A percentile compares a stretch with the other conserved stretches of the same genome.
These are phyloP conservation scores for Naganishia randhawae DNA, from an alignment of 768 basidiomycete genomes.

Conservation along the genomic window DNA sequence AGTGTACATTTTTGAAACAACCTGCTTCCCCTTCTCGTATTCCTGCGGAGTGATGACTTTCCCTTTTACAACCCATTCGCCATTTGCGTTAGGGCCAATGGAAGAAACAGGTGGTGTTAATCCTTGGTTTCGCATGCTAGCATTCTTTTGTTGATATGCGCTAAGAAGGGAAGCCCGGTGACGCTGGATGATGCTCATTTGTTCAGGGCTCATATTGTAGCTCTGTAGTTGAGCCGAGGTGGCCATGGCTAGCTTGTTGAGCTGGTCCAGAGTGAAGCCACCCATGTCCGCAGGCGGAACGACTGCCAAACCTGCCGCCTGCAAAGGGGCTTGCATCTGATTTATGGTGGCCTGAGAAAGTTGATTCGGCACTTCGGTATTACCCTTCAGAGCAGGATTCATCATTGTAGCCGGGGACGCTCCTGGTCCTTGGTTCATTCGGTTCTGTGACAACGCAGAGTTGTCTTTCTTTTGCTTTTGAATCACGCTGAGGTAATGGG, in stretches of 20 bases:
- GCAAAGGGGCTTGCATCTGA: background rate
- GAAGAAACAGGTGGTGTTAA: background rate
- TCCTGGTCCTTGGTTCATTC: background rate
- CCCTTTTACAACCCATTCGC: slow-evolving; percentile 15
- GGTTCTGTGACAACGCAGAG: background rate
- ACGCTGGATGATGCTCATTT: slow-evolving; percentile 13
- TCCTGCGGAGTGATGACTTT: slow-evolving; percentile 14
- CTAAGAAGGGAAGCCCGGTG: background rate
- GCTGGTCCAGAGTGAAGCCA: slow-evolving; percentile 17
- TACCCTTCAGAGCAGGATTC: background rate
- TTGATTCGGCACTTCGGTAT: background rate
- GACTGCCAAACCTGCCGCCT: background rate
- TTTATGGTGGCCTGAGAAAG: too few relatives aligned
- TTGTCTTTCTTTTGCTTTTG: slow-evolving; percentile 8
- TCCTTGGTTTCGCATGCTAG: slow-evolving; percentile 1
- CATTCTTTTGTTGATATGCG: slow-evolving; percentile 3
- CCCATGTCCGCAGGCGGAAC: slow-evolving; percentile 5
- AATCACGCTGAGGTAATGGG: slow-evolving; percentile 18
- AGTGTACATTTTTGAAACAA: slow-evolving; percentile 4
- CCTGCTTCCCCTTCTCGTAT: slow-evolving; percentile 16
- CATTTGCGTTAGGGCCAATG: slow-evolving; percentile 9
- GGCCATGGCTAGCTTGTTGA: slow-evolving; percentile 18
- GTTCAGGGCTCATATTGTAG: slow-evolving; percentile 3
- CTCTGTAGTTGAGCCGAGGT: background rate
- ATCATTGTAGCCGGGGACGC: background rate